Evolutionary conservation across 805 yeast species (phyloP), one percentile per base, ranked within the genome.

Genomic region (Myxozyma neglecta): DNA sequence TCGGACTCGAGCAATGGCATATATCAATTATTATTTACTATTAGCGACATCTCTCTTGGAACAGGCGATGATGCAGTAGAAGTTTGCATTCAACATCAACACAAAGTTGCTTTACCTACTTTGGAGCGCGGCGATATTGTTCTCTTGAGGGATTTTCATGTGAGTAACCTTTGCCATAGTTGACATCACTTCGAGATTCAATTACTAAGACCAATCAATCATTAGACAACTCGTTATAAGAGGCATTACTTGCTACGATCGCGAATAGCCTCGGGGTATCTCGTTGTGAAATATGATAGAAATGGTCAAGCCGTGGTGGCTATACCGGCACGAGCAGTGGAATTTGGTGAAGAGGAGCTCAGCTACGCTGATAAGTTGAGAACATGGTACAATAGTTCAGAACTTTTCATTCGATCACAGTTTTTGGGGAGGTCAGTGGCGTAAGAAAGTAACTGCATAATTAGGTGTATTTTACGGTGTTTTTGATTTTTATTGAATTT

Each of bases 281-380:
- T 16, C 11, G 47, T 44, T 16, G 24, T 13, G 35, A 46, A 46
- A 24, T 46, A 24, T 7, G 35, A 24, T 32, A 6, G 35, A 24
- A 1, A 46, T 24, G 34, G 18, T 14, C 14, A 20, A 46, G 16
- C 35, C 4, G 32, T 20, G 4, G 35, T 29, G n/a, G 9, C 6
- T n/a, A 42, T 20, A 14, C 46, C 46, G n/a, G 46, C 46, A n/a
- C 50, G 50, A 10, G 36, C 50, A 13, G 50, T 46, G 7, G 65
- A 61, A 63, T 61, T 46, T 24, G 63, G 65, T 9, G 29, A 45
- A 20, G 51, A 52, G 13, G 65, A 61, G 20, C 34, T 18, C 6
- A n/a, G 14, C 16, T 56, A 50, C 20, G 65, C 63, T 7, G 13
- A 14, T 6, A 7, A 24, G 40, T 52, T 60, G 16, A 37, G 39